Conservation (phyloP, 306 rosid species). For the Glycine latifolia region DNA sequence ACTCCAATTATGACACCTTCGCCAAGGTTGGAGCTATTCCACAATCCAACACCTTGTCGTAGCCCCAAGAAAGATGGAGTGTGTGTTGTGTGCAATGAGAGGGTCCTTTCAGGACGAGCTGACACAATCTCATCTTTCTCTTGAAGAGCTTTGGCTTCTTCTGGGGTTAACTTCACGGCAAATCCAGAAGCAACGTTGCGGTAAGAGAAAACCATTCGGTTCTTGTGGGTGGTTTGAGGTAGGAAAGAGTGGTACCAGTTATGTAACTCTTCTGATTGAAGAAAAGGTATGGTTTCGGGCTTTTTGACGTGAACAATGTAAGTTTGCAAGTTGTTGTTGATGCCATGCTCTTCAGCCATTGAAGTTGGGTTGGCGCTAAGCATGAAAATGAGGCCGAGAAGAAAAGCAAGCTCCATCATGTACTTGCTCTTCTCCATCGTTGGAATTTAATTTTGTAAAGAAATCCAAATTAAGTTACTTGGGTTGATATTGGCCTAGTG, state of each 20-base stretch:
- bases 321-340: conserved; percentile 39
- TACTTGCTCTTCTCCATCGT: conserved; percentile 48
- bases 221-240: conserved; percentile 41
- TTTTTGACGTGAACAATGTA: conserved; percentile 65
- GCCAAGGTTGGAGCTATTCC: conserved; percentile 70
- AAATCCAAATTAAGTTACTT: neutral
- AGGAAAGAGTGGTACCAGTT: conserved; percentile 69
- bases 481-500: neutral
- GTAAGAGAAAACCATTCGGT: conserved; percentile 57
- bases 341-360: conserved; percentile 29
- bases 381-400: conserved; percentile 47
- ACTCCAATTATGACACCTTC: conserved; percentile 73
- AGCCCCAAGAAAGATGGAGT: conserved; percentile 75
- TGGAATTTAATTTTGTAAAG: conserved; percentile 9
- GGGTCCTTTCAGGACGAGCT: conserved; percentile 52
- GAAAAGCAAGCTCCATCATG: conserved; percentile 35
- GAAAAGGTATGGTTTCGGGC: conserved; percentile 40
- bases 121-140: conserved; percentile 63
- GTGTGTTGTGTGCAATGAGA: conserved; percentile 71
- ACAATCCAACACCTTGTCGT: conserved; percentile 56
- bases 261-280: conserved; percentile 55
- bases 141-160: conserved; percentile 63
- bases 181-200: conserved; percentile 65
- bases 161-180: conserved; percentile 60
- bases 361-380: conserved; percentile 38